Percentiles rank a stretch among this genome's conserved stretches.
These are phyloP conservation scores for Dillenia turbinata DNA, from an alignment of 164 flowering plant species.

Conservation along the genomic window DNA sequence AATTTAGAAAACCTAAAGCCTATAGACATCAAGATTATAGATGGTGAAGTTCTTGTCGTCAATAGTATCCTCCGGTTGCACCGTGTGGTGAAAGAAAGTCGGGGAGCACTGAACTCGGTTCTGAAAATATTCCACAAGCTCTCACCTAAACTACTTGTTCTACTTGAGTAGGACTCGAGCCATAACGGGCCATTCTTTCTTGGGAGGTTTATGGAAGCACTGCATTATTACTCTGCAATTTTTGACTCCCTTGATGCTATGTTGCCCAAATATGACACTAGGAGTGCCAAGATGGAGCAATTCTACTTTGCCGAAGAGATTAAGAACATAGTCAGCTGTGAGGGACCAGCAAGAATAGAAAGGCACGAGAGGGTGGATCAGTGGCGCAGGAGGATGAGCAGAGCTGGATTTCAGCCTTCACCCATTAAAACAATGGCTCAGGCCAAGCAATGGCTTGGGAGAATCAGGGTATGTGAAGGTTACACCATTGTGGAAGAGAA, in stretches of 20 bases:
- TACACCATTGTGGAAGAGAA: constrained; percentile 60
- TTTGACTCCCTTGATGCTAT: constrained; percentile 55
- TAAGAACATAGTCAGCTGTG: constrained; percentile 63
- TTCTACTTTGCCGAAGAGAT: constrained; percentile 67
- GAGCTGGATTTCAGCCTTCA: constrained; percentile 57
- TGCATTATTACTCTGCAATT: constrained; percentile 58
- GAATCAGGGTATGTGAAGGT: constrained; percentile 35
- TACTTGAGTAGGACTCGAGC: constrained; percentile 62
- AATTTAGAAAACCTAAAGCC: constrained; percentile 40
- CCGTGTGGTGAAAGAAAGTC: constrained; percentile 60
- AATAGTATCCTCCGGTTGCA: constrained; percentile 60
- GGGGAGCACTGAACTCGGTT: constrained; percentile 58
- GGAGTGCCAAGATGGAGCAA: constrained; percentile 56
- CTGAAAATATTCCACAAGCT: constrained; percentile 46
- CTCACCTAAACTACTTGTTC: constrained; percentile 33
- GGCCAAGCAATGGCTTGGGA: constrained; percentile 51
- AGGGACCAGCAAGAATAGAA: constrained; percentile 57
- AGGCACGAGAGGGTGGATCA: constrained; percentile 62
- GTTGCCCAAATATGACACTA: constrained; percentile 57
- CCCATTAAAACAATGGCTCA: constrained; percentile 45
- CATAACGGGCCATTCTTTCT: constrained; percentile 66
- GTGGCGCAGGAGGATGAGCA: constrained; percentile 61
- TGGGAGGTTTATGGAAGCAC: constrained; percentile 62
- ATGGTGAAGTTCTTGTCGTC: constrained; percentile 40
- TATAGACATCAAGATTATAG: constrained; percentile 24